Base-by-base conservation (phyloP, 371 early-diverging fungal species). In the Rhizopus sp. region DNA sequence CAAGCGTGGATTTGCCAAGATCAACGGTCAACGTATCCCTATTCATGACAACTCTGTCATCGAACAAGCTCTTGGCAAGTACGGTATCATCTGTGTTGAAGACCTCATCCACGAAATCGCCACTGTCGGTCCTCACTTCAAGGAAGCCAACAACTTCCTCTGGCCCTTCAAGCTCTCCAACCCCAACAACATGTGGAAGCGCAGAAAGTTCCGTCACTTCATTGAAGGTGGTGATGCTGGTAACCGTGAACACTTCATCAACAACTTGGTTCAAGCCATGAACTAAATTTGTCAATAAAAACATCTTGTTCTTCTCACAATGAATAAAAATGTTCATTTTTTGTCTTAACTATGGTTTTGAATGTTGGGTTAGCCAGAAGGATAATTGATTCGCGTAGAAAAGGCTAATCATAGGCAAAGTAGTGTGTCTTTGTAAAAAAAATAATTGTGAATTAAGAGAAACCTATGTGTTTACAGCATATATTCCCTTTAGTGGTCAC, bases 151-250 rank as follows among this genome's bases (percentile, higher is more conserved):
- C 87, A 93, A 90, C 88, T 99, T 97, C 87, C 81, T 99, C 73
- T 96, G 96, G 93, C 95, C 99, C 70, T 97, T 99, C 91, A 92
- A 93, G 83, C 88, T 99, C 58, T 91, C 90, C 73, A 92, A 91
- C 87, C 98, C 99, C 70, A 94, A 79, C 67, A 97, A 96, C 67
- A 97, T 97, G 59, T 98, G 88, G 91, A 79, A 80, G 63, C 86
- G 84, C 55, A 93, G 95, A 86, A 99, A 99, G 88, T 81, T 88
- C 57, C 82, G 81, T 53, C 94, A 95, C 87, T 98, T 96, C 77
- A 88, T 96, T 57, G 92, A 97, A 81, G 98, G 98, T 71, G 99
- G 99, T 75, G 92, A 93, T 74, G 73, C 85, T 67, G 99, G 99
- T 70, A 91, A 98, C 87, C 96, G 97, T 73, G 96, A 96, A 78